Percentiles rank a stretch among this genome's conserved stretches.
Conservation (phyloP, 441 rosid species). For the Sinapis alba region DNA sequence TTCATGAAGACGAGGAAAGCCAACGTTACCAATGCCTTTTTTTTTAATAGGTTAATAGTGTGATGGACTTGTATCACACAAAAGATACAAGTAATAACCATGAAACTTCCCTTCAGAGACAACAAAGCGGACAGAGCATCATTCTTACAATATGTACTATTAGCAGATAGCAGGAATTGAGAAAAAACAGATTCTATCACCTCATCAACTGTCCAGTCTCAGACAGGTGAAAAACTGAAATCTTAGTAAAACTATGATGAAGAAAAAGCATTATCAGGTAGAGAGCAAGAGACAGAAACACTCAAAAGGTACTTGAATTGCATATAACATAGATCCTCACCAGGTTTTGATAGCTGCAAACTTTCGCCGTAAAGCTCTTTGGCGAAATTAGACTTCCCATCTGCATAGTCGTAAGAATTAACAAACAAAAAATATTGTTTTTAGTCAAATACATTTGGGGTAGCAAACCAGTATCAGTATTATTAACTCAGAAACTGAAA, state of each 20-base stretch:
- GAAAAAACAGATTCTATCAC: slow-evolving; percentile 17
- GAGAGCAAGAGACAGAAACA: background rate
- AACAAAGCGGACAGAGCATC: slow-evolving; percentile 39
- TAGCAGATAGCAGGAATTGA: background rate
- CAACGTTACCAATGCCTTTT: background rate
- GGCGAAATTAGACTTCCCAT: slow-evolving; percentile 11
- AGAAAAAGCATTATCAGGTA: background rate
- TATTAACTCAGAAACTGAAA: background rate
- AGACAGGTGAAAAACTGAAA: background rate
- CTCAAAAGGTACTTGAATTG: background rate
- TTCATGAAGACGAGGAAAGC: background rate
- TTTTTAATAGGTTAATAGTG: too few species aligned
- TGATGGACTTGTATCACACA: too few species aligned
- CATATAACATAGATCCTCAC: background rate
- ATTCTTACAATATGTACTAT: slow-evolving; percentile 32
- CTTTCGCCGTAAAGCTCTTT: slow-evolving; percentile 31
- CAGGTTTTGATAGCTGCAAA: slow-evolving; percentile 13
- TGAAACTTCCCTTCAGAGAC: background rate
- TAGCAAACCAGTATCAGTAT: background rate
- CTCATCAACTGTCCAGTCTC: background rate
- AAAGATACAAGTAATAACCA: too few species aligned
- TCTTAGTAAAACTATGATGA: background rate
- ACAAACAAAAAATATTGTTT: background rate
- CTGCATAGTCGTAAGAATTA: background rate
- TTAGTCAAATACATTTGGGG: background rate